These are phyloP conservation scores for Elsinoe perseae DNA, from an alignment of 2,329 filamentous ascomycete genomes.

Conservation along the genomic window DNA sequence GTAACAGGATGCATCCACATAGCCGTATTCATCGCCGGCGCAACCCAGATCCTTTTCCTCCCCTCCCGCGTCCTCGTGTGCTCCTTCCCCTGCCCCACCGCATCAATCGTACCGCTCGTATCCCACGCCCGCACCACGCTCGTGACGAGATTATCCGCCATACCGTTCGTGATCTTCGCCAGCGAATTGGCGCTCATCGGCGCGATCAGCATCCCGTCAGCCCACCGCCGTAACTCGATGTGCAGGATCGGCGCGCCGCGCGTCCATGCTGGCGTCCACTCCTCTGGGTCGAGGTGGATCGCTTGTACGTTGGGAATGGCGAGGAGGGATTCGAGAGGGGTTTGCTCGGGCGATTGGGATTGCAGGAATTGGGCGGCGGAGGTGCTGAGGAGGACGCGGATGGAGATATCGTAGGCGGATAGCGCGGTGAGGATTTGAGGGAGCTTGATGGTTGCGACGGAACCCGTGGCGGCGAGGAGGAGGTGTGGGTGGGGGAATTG, in stretches of 20 bases:
- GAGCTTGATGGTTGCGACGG: constrained; percentile 81
- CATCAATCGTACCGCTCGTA: constrained; percentile 54
- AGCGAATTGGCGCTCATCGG: constrained; percentile 78
- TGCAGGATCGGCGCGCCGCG: constrained; percentile 76
- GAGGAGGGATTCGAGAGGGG: constrained; percentile 53
- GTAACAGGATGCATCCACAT: constrained; percentile 90
- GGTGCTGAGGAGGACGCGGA: constrained; percentile 74
- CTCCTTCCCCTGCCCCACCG: constrained; percentile 22
- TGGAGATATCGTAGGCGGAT: constrained; percentile 54
- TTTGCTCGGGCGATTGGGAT: constrained; percentile 71
- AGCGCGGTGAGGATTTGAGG: constrained; percentile 48
- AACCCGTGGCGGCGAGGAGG: constrained; percentile 59
- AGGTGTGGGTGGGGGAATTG: constrained; percentile 48
- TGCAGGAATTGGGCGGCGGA: constrained; percentile 67
- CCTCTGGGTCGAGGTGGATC: constrained; percentile 75
- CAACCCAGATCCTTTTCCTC: constrained; percentile 64
- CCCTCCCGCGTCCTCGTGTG: constrained; percentile 23
- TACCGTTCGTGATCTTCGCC: constrained; percentile 72
- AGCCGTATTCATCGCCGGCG: constrained; percentile 77
- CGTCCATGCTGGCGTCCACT: constrained; percentile 74
- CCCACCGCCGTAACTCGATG: constrained; percentile 80
- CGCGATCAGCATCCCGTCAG: constrained; percentile 69
- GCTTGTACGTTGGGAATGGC: constrained; percentile 65
- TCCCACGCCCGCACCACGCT: constrained; percentile 86
- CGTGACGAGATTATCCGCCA: constrained; percentile 66